Evolutionary conservation across 169 alveolate species (phyloP).

Genomic region (Plasmodium malariae): DNA sequence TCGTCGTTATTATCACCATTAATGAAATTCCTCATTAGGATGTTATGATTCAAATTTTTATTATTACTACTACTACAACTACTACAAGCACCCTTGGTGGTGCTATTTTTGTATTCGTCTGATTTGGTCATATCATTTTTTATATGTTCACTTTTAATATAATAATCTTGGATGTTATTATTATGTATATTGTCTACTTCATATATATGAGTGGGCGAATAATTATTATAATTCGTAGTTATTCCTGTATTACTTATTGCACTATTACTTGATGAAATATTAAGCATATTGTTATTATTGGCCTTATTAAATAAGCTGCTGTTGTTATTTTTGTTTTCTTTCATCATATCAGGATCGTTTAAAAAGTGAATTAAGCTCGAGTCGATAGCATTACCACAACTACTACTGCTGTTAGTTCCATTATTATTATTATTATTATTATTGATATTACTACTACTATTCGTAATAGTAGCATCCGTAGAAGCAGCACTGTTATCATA

Average conservation of each 20-base stretch:
- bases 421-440: slow-evolving; percentile 19
- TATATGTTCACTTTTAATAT: slow-evolving; percentile 32
- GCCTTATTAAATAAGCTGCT: neutral
- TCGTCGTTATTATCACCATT: slow-evolving; percentile 21
- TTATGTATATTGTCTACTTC: slow-evolving; percentile 46
- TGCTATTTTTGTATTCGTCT: slow-evolving; percentile 50
- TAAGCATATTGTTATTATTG: slow-evolving; percentile 12
- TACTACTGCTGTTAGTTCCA: neutral
- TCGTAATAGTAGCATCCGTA: no score
- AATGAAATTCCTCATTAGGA: neutral
- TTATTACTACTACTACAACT: no score
- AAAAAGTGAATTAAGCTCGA: slow-evolving; percentile 18
- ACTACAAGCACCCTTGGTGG: no score
- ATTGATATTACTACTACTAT: no score
- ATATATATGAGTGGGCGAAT: slow-evolving; percentile 68
- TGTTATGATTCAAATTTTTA: neutral
- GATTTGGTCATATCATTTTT: slow-evolving; percentile 24
- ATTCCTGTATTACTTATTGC: slow-evolving; percentile 45
- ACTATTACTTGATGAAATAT: slow-evolving; percentile 49
- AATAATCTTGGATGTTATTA: slow-evolving; percentile 45
- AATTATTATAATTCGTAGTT: slow-evolving; percentile 10
- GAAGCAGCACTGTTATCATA: slow-evolving; percentile 2
- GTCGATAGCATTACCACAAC: slow-evolving; percentile 16
- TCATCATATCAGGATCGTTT: slow-evolving; percentile 18
- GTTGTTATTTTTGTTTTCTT: slow-evolving; percentile 14